A percentile compares a stretch with the other conserved stretches of the same genome.
Evolutionary conservation across 306 rosid genomes (phyloP).

Genomic region (Ceratonia siliqua): DNA sequence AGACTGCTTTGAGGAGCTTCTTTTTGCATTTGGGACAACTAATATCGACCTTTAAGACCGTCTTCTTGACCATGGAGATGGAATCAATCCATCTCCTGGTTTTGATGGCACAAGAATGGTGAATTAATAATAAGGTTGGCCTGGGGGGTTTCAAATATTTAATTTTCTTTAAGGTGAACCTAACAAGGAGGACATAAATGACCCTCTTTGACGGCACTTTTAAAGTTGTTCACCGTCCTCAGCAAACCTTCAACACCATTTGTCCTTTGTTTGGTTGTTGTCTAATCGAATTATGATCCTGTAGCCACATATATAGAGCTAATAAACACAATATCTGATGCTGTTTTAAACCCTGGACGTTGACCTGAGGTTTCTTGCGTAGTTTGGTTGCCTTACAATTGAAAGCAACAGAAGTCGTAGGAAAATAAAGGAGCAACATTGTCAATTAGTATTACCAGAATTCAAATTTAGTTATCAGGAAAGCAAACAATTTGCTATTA

Average conservation of each 20-base stretch:
- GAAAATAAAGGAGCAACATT: too few relatives aligned
- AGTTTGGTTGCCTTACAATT: too few relatives aligned
- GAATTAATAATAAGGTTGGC: slow-evolving; percentile 11
- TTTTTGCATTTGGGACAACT: slow-evolving; percentile 58
- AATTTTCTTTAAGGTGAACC: slow-evolving; percentile 31
- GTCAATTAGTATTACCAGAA: too few relatives aligned
- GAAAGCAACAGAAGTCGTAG: too few relatives aligned
- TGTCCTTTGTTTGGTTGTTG: slow-evolving; percentile 31
- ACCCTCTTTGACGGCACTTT: neutral
- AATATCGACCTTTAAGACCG: slow-evolving; percentile 59
- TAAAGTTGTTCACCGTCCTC: slow-evolving; percentile 40
- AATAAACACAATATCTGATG: too few relatives aligned
- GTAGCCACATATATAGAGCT: too few relatives aligned
- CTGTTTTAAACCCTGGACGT: too few relatives aligned
- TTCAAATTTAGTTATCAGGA: too few relatives aligned
- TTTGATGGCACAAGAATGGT: neutral
- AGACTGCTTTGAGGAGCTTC: slow-evolving; percentile 56
- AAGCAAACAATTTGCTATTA: too few relatives aligned
- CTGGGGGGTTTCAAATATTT: slow-evolving; percentile 4
- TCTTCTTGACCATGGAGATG: slow-evolving; percentile 55
- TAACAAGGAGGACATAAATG: slow-evolving; percentile 27
- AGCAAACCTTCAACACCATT: slow-evolving; percentile 23
- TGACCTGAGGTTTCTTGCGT: too few relatives aligned
- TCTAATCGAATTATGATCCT: neutral
- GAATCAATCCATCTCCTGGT: slow-evolving; percentile 5